Percentiles rank a stretch among this genome's conserved stretches.
phyloP scores from a whole-genome alignment of 768 basidiomycete genomes.

The Phanerodontia chrysosporium region DNA sequence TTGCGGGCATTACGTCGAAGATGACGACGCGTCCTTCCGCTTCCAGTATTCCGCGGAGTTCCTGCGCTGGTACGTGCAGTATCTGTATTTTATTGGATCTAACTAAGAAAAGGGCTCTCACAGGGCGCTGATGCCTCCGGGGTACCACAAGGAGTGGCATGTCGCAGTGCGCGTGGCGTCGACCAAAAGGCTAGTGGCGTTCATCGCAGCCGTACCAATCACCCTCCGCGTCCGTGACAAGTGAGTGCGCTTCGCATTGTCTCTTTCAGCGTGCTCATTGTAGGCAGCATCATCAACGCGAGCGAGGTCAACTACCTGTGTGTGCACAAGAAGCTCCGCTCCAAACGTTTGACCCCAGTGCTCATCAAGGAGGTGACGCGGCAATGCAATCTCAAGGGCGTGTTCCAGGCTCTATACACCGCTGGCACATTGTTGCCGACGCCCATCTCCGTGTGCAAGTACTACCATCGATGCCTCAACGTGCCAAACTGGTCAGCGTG shows the following conservation, averaged over 20 bases:
- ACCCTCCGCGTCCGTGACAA: slow-evolving; percentile 77
- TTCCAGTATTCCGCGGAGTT: slow-evolving; percentile 97
- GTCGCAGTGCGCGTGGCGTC: slow-evolving; percentile 88
- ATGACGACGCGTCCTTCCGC: slow-evolving; percentile 92
- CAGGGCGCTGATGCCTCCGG: slow-evolving; percentile 94
- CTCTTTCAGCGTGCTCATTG: background rate
- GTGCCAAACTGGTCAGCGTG: slow-evolving; percentile 84
- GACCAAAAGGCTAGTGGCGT: slow-evolving; percentile 92
- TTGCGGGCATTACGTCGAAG: slow-evolving; percentile 94
- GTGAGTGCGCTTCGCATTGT: slow-evolving; percentile 41
- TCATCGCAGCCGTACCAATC: slow-evolving; percentile 91
- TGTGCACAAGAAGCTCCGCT: slow-evolving; percentile 94
- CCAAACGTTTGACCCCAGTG: slow-evolving; percentile 91
- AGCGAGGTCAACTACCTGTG: slow-evolving; percentile 98
- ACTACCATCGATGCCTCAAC: slow-evolving; percentile 89
- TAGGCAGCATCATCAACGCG: slow-evolving; percentile 56
- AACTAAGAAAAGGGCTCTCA: background rate
- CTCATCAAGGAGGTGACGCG: slow-evolving; percentile 97
- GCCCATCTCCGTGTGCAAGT: slow-evolving; percentile 72
- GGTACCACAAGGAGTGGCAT: slow-evolving; percentile 93
- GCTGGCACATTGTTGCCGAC: slow-evolving; percentile 92
- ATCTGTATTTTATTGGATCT: background rate
- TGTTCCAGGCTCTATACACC: slow-evolving; percentile 98
- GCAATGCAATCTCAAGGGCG: slow-evolving; percentile 80
- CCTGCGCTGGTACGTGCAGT: slow-evolving; percentile 67